Percentiles rank a stretch among this genome's conserved stretches.
These are phyloP conservation scores for Mucor plumbeus DNA, from an alignment of 371 early-diverging fungal genomes.

Conservation along the genomic window DNA sequence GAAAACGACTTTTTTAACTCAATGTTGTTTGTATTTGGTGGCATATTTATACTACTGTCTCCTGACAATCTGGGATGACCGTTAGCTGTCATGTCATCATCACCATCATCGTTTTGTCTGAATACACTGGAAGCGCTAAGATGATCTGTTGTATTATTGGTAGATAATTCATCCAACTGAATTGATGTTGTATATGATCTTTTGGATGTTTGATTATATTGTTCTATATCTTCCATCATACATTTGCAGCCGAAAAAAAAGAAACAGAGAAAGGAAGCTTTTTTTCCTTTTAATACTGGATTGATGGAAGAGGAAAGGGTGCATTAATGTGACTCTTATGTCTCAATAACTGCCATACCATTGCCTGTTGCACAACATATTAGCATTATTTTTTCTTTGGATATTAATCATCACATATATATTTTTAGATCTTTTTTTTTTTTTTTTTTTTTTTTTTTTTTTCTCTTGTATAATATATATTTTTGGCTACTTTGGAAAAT, in stretches of 20 bases:
- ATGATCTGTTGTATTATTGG: neutral
- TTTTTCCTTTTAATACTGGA: neutral
- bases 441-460: no score
- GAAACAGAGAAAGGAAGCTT: neutral
- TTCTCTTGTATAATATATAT: neutral
- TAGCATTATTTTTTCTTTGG: neutral
- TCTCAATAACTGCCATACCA: no score
- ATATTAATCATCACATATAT: neutral
- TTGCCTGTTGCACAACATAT: neutral
- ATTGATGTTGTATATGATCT: neutral
- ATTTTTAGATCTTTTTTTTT: neutral
- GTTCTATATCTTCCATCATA: constrained; percentile 16
- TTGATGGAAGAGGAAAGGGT: neutral
- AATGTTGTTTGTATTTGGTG: neutral
- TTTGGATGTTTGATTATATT: neutral
- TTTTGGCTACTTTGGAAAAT: neutral
- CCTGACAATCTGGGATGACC: neutral
- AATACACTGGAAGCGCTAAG: neutral
- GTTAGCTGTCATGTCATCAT: constrained; percentile 6
- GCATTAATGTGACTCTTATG: neutral
- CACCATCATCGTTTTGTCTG: neutral
- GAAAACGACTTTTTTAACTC: constrained; percentile 1
- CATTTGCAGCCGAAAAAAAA: neutral
- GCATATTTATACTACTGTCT: neutral
- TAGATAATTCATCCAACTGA: neutral